phyloP scores from a whole-genome alignment of 176 grass and related monocot genomes.

The Eleusine coracana region DNA sequence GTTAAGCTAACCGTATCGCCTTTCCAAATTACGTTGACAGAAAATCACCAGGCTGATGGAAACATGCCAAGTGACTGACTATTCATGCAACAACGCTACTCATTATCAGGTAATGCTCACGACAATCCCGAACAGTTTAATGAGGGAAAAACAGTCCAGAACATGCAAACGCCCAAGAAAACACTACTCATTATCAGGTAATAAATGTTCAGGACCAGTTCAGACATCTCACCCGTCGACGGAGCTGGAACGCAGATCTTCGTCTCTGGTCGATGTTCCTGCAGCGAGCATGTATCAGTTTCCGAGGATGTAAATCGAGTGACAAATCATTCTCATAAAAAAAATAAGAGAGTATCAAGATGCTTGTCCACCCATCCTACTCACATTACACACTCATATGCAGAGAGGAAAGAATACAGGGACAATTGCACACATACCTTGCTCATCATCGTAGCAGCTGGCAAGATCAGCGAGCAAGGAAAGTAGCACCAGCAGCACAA shows the following conservation, averaged over 20 bases:
- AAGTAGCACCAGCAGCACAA: neutral
- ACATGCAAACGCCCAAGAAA: neutral
- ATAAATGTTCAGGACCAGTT: neutral
- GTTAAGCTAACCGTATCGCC: neutral
- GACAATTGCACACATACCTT: slow-evolving; percentile 2
- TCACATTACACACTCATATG: neutral
- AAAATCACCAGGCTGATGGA: neutral
- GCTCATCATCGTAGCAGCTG: slow-evolving; percentile 16
- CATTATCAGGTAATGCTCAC: neutral
- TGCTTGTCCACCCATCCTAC: neutral
- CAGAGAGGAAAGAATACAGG: neutral
- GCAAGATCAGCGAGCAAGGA: neutral
- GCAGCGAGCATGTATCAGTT: neutral
- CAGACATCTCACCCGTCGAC: slow-evolving; percentile 32
- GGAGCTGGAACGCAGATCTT: neutral
- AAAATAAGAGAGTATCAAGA: neutral
- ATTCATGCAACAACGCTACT: too few species aligned
- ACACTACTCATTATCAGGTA: neutral
- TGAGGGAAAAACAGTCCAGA: too few species aligned
- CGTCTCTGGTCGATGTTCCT: slow-evolving; percentile 26
- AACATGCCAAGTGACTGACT: neutral
- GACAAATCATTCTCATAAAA: too few species aligned
- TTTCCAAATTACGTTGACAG: neutral
- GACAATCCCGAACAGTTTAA: neutral
- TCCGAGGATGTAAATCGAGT: neutral